phyloP scores from a whole-genome alignment of 139 green algal species.

The Ulvella scutata region DNA sequence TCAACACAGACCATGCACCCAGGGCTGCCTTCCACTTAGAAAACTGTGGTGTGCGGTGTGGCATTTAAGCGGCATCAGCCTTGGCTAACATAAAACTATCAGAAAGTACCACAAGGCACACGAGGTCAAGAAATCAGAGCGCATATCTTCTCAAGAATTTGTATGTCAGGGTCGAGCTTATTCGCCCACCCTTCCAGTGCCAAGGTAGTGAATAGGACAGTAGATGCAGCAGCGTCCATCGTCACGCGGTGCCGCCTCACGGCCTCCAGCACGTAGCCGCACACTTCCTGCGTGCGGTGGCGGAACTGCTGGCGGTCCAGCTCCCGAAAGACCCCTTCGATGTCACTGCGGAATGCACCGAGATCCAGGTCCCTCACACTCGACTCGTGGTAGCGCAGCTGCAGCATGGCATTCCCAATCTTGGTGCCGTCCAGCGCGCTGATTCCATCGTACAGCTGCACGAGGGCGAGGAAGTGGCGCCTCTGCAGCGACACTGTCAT shows the following conservation, averaged over 20 bases:
- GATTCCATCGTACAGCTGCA: conserved; percentile 66
- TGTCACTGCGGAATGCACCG: conserved; percentile 29
- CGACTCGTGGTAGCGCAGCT: not conserved
- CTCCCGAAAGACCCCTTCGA: conserved; percentile 36
- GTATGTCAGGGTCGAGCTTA: conserved; percentile 75
- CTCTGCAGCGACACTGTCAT: not conserved
- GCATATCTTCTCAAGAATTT: conserved; percentile 64
- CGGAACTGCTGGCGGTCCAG: conserved; percentile 57
- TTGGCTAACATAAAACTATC: no score
- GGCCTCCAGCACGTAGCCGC: conserved; percentile 63
- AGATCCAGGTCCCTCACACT: conserved; percentile 15
- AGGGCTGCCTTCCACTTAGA: no score
- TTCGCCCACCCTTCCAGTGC: conserved; percentile 80
- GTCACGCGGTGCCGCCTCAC: conserved; percentile 51
- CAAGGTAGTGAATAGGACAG: conserved; percentile 69
- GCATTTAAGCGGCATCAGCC: no score
- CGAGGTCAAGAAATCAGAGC: not conserved
- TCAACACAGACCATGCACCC: no score
- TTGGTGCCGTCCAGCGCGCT: conserved; percentile 17
- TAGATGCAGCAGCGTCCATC: conserved; percentile 29
- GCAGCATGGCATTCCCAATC: not conserved
- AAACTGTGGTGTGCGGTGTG: no score
- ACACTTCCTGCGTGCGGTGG: conserved; percentile 45
- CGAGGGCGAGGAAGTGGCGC: conserved; percentile 14
- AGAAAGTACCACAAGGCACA: no score